Evolutionary conservation across 2,329 filamentous ascomycete genomes (phyloP), one percentile per base, ranked within the genome.

Genomic region (Aureobasidium sp.): DNA sequence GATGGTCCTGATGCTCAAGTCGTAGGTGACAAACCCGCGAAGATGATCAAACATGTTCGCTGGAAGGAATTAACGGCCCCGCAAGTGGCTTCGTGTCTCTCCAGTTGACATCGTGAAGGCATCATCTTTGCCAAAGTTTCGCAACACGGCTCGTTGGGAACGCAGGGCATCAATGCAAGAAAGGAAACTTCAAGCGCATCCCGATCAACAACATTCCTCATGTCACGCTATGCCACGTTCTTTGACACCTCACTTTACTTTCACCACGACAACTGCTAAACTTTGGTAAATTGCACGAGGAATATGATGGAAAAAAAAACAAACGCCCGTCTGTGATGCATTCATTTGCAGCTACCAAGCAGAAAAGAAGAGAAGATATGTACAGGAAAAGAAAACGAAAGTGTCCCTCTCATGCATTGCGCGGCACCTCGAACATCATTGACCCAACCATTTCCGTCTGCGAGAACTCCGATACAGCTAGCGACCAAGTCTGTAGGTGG

Each of bases 401-500:
- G 15, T 4, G 27, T 22, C 20, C 22, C 9, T 59, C 41, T 3
- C 41, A 56, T 39, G 55, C 55, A 27, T 29, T 6, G 3, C n/a
- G 51, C 7, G 5, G 25, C 25, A 11, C 14, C 20, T 27, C 9
- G 29, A 31, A 22, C 8, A 27, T 29, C 7, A 11, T 14, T 3
- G 6, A 5, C 12, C 27, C 14, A n/a, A 20, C 9, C 12, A 3
- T 20, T 34, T 6, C 27, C 29, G 9, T 49, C 17, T 20, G 34
- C 3, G 7, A 5, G n/a, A 31, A 3, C 1, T 5, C 17, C 3
- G 17, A 45, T 2, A 5, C 22, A 1, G 20, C 53, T 42, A 75
- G 58, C 72, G 72, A 5, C 72, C 74, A 58, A 69, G 61, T 61
- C 77, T 69, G 68, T 76, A 78, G 66, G 77, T 73, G 39, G 67